Base-by-base conservation (phyloP, 2,329 filamentous ascomycete species). In the Trichoderma pleuroti region DNA sequence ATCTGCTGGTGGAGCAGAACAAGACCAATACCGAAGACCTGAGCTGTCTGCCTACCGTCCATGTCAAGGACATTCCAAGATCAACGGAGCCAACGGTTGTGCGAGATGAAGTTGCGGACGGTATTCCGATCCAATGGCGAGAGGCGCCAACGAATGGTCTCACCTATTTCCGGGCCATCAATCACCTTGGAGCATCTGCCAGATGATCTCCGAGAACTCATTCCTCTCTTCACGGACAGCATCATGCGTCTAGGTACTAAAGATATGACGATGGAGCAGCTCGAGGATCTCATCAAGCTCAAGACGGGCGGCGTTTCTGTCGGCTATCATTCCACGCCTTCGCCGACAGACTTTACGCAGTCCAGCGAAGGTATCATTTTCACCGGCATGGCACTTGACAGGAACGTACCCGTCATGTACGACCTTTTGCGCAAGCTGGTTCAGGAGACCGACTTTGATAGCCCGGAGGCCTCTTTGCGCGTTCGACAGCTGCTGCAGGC, bases 251-350 rank as follows among this genome's bases (percentile, higher is more conserved):
- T 99, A 10, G 96, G 96, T 16, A 99, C 95, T 3, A 92, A 92
- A 75, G 88, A 90, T 72, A 92, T 92, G 86, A 90, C 90, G 0
- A 98, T 97, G 92, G 96, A 98, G 80, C 91, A 98, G 80, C 88
- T 98, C 65, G 96, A 99, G 80, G 96, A 98, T 77, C 82, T 94
- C 69, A 98, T 99, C 80, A 98, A 98, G 80, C 86, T 98, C 34
- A 97, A 97, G 83, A 98, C 96, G 1, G 96, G 96, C 24, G 96
- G 96, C 11, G 88, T 99, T 46, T 92, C 91, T 3, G 90, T 97
- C 18, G 90, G 92, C 1, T 94, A 97, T 75, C 92, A 97, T 81
- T 88, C 91, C n/a, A 90, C 91, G 0, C 88, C 94, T 0, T 93
- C 90, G 3, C 93, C 95, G 0, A 86, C 86, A 1, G 88, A 95